These are phyloP conservation scores for Boletus speciosus DNA, from an alignment of 768 basidiomycete species.

Conservation along the genomic window DNA sequence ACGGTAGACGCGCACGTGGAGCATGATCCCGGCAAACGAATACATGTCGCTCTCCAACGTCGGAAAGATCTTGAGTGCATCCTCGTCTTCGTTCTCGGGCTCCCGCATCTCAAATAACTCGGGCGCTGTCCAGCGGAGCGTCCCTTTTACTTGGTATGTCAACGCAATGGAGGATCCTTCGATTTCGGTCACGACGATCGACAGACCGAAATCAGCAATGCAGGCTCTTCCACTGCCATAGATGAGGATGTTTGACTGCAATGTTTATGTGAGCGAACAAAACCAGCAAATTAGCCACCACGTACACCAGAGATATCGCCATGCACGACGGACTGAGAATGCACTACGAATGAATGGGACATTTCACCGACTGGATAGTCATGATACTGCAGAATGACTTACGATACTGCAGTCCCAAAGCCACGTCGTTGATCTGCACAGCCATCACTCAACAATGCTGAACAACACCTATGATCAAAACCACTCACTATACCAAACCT, in stretches of 20 bases:
- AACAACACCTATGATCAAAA: neutral
- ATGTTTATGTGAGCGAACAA: neutral
- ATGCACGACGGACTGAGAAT: constrained; percentile 20
- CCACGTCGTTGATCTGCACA: constrained; percentile 24
- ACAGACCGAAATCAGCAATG: constrained; percentile 47
- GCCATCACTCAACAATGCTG: neutral
- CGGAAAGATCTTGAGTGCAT: constrained; percentile 2
- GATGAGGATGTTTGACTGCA: constrained; percentile 45
- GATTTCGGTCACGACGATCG: constrained; percentile 36
- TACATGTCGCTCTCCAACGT: constrained; percentile 36
- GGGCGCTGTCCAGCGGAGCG: constrained; percentile 50
- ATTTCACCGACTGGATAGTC: neutral
- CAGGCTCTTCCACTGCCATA: constrained; percentile 39
- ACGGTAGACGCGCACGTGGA: constrained; percentile 14
- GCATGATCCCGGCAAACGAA: constrained; percentile 28
- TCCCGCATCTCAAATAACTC: constrained; percentile 29
- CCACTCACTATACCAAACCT: constrained; percentile 17
- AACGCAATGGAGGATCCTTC: constrained; percentile 32
- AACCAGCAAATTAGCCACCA: neutral
- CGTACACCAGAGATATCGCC: constrained; percentile 31
- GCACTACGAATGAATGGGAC: constrained; percentile 9
- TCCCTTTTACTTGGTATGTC: constrained; percentile 31
- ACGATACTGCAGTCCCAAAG: constrained; percentile 28
- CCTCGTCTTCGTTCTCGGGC: neutral
- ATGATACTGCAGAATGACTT: neutral